A percentile compares a stretch with the other conserved stretches of the same genome.
These are phyloP conservation scores for Cercospora zeina DNA, from an alignment of 2,329 filamentous ascomycete genomes.

Conservation along the genomic window DNA sequence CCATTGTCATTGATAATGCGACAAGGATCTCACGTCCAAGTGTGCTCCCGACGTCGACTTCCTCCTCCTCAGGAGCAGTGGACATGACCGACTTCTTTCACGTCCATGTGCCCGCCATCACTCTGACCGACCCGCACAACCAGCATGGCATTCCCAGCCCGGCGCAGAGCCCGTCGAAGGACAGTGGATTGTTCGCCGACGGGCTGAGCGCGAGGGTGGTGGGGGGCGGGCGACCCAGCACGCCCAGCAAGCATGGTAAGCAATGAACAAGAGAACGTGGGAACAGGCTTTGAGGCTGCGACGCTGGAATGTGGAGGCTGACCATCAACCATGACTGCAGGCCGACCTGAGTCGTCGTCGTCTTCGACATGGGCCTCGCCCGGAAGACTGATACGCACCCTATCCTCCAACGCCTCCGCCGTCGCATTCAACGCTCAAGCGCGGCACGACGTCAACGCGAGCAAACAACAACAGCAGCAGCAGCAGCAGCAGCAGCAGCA, in stretches of 20 bases:
- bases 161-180: constrained; percentile 31
- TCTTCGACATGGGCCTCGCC: constrained; percentile 28
- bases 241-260: constrained; percentile 20
- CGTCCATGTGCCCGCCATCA: constrained; percentile 39
- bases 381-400: constrained; percentile 32
- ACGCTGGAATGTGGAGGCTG: constrained; percentile 18
- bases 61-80: background rate
- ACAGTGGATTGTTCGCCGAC: constrained; percentile 14
- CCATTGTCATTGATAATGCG: constrained; percentile 9
- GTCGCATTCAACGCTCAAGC: constrained; percentile 21
- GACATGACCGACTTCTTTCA: constrained; percentile 17
- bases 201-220: constrained; percentile 19
- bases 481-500: constrained; percentile 26
- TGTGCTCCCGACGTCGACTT: constrained; percentile 8
- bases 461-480: constrained; percentile 22
- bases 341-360: constrained; percentile 25
- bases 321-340: constrained; percentile 18
- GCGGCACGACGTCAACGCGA: constrained; percentile 23
- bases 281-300: constrained; percentile 8
- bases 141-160: constrained; percentile 38
- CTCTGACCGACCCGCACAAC: constrained; percentile 47
- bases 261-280: constrained; percentile 1
- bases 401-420: constrained; percentile 29
- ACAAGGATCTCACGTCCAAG: constrained; percentile 8
- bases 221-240: constrained; percentile 18